A percentile compares a stretch with the other conserved stretches of the same genome.
These are phyloP conservation scores for Gracilaria gracilis DNA, from an alignment of 23 red algal genomes.

Conservation along the genomic window DNA sequence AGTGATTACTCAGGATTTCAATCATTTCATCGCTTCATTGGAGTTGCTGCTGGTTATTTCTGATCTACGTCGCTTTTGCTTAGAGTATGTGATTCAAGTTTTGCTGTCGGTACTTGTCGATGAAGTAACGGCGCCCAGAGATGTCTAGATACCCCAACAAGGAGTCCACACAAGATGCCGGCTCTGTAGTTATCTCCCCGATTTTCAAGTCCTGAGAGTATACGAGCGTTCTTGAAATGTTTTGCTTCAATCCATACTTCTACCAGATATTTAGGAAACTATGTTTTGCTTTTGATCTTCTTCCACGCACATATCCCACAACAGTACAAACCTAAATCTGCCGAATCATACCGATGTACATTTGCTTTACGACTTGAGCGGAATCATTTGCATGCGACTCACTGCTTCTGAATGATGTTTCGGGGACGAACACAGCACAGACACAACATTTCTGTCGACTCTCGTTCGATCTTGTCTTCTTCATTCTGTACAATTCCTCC, in stretches of 20 bases:
- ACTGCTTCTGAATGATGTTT: neutral
- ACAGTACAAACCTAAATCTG: neutral
- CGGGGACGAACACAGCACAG: neutral
- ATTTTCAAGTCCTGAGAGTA: neutral
- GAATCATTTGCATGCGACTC: neutral
- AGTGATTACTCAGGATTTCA: too few species aligned
- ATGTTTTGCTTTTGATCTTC: neutral
- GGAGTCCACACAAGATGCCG: neutral
- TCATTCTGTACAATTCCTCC: neutral
- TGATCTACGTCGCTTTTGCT: too few species aligned
- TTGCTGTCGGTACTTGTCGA: too few species aligned
- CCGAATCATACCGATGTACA: neutral
- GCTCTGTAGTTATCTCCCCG: neutral
- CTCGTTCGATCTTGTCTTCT: neutral
- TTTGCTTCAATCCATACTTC: neutral
- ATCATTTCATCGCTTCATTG: too few species aligned
- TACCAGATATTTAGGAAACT: neutral
- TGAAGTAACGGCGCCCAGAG: neutral
- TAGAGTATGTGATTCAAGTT: too few species aligned
- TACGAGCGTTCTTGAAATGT: neutral
- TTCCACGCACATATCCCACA: too few species aligned
- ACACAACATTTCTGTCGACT: neutral
- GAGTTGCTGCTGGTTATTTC: too few species aligned
- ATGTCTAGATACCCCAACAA: neutral
- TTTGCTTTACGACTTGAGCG: neutral